phyloP scores from a whole-genome alignment of 768 basidiomycete genomes.

The Artomyces pyxidatus region DNA sequence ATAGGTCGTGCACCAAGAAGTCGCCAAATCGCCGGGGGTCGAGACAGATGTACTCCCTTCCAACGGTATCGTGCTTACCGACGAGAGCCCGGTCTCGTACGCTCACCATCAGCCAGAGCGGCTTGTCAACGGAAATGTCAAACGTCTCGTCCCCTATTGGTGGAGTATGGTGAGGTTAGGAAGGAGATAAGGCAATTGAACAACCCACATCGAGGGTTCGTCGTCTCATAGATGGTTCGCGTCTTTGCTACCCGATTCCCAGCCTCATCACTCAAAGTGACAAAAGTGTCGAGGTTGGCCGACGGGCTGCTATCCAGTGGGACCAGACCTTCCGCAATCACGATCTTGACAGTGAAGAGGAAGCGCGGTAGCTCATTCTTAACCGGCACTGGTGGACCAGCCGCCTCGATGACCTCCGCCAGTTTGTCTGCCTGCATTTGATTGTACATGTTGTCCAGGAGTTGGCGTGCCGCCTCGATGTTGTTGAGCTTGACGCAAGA shows the following conservation, averaged over 20 bases:
- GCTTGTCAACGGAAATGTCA: constrained; percentile 86
- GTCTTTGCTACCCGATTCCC: constrained; percentile 91
- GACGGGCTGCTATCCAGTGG: constrained; percentile 67
- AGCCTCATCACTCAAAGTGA: constrained; percentile 89
- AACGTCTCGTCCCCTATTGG: constrained; percentile 90
- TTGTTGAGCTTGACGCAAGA: constrained; percentile 98
- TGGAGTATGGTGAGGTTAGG: constrained; percentile 1
- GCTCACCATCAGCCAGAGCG: constrained; percentile 97
- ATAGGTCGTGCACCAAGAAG: constrained; percentile 83
- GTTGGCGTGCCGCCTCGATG: constrained; percentile 81
- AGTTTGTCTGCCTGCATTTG: constrained; percentile 88
- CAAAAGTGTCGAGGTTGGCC: constrained; percentile 85
- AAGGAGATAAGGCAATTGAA: neutral
- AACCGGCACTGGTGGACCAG: constrained; percentile 62
- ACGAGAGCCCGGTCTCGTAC: constrained; percentile 84
- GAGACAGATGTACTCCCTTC: constrained; percentile 85
- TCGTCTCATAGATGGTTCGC: constrained; percentile 86
- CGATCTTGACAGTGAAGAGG: constrained; percentile 91
- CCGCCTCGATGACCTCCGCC: constrained; percentile 48
- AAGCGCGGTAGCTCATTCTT: constrained; percentile 63
- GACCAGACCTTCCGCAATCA: constrained; percentile 83
- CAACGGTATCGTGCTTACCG: constrained; percentile 90
- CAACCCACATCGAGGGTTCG: constrained; percentile 80
- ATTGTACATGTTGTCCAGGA: constrained; percentile 91
- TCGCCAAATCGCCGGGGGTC: constrained; percentile 86